Conservation (phyloP, 352 stramenopile genomes). For the Phytophthora meadii region DNA sequence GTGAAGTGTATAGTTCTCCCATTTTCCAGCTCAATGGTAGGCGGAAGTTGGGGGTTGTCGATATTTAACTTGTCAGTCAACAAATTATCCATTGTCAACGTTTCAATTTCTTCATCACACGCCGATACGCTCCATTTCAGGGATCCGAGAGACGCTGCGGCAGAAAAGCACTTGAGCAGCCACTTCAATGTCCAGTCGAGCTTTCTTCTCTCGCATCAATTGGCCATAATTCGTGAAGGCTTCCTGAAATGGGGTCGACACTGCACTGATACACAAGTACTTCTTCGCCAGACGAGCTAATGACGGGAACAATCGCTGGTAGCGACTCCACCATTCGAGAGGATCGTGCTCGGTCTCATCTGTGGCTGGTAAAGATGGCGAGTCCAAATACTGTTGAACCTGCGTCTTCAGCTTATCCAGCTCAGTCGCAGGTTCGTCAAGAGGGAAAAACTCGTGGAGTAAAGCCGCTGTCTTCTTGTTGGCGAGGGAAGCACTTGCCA, state of each 20-base stretch:
- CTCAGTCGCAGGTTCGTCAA: slow-evolving; percentile 61
- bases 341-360: slow-evolving; percentile 79
- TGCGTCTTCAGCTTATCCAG: slow-evolving; percentile 68
- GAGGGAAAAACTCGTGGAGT: slow-evolving; percentile 69
- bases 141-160: slow-evolving; percentile 76
- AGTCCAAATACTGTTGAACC: slow-evolving; percentile 78
- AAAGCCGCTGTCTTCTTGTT: slow-evolving; percentile 43
- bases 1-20: neutral
- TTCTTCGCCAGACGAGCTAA: slow-evolving; percentile 77
- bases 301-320: slow-evolving; percentile 71
- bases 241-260: slow-evolving; percentile 79
- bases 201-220: slow-evolving; percentile 82
- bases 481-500: slow-evolving; percentile 5
- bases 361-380: slow-evolving; percentile 64
- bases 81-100: neutral
- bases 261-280: slow-evolving; percentile 80
- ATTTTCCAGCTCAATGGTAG: slow-evolving; percentile 20
- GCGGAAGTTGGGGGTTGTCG: neutral
- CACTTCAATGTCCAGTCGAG: slow-evolving; percentile 79
- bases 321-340: slow-evolving; percentile 86
- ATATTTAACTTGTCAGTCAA: slow-evolving; percentile 21
- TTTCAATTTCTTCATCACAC: slow-evolving; percentile 21
- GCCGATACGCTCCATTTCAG: slow-evolving; percentile 87
- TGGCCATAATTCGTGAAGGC: slow-evolving; percentile 82
- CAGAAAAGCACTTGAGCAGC: slow-evolving; percentile 83